phyloP scores from a whole-genome alignment of 1,139 yeast genomes.

The Scheffersomyces illinoinensis region DNA sequence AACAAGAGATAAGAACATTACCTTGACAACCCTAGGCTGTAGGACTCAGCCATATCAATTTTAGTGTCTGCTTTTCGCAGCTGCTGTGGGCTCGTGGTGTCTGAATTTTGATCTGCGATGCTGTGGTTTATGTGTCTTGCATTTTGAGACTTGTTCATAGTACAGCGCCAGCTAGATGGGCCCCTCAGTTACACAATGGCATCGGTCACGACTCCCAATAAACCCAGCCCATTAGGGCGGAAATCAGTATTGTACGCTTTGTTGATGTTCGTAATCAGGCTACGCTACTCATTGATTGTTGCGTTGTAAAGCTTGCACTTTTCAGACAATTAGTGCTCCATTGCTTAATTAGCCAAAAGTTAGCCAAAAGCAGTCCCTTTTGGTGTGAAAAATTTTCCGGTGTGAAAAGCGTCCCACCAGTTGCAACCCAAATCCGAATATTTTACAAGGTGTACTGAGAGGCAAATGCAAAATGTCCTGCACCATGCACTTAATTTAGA shows the following conservation, averaged over 20 bases:
- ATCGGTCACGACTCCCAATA: background rate
- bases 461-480: background rate
- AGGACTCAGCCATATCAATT: background rate
- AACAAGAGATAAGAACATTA: background rate
- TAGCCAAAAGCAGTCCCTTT: background rate
- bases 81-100: background rate
- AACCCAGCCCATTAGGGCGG: background rate
- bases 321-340: background rate
- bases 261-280: too few relatives aligned
- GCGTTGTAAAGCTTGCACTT: too few relatives aligned
- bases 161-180: background rate
- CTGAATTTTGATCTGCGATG: background rate
- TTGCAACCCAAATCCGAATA: background rate
- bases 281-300: too few relatives aligned
- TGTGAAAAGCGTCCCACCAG: background rate
- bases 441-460: background rate
- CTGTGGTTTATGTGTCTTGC: too few relatives aligned
- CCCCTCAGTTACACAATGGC: background rate
- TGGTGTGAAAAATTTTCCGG: background rate
- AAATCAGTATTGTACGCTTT: too few relatives aligned
- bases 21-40: background rate
- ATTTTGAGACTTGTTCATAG: too few relatives aligned
- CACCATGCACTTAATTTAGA: background rate
- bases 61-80: background rate
- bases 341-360: too few relatives aligned